Conservation (phyloP, 2,329 filamentous ascomycete genomes). For the Arthrobotrys entomopaga region DNA sequence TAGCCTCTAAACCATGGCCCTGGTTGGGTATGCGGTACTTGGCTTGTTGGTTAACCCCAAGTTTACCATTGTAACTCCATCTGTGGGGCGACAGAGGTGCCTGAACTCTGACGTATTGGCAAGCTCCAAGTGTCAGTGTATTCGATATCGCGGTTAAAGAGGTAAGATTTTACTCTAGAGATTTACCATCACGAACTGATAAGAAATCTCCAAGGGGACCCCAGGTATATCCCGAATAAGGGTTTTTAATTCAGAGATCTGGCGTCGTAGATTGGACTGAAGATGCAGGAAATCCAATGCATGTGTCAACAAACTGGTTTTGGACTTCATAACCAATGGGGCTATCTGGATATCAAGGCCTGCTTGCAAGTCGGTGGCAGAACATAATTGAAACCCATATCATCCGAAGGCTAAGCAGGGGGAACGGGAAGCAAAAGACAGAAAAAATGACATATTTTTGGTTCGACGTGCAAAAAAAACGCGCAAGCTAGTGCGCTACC, state of each 20-base stretch:
- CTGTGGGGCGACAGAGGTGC: conserved; percentile 50
- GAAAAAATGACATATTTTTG: conserved; percentile 40
- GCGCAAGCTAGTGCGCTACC: conserved; percentile 48
- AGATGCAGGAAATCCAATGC: conserved; percentile 49
- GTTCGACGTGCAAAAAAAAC: conserved; percentile 38
- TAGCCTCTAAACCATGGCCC: conserved; percentile 22
- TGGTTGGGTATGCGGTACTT: conserved; percentile 30
- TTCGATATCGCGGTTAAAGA: conserved; percentile 52
- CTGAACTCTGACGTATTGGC: conserved; percentile 33
- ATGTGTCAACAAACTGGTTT: conserved; percentile 50
- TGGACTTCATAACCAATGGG: conserved; percentile 28
- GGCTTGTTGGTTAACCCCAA: conserved; percentile 49
- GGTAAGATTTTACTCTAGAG: conserved; percentile 46
- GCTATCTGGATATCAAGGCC: conserved; percentile 34
- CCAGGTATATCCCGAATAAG: conserved; percentile 42
- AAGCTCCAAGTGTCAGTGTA: conserved; percentile 26
- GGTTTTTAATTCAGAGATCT: conserved; percentile 44
- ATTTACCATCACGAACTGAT: conserved; percentile 52
- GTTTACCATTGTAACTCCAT: conserved; percentile 50
- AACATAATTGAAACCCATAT: conserved; percentile 47
- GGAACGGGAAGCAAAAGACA: conserved; percentile 33
- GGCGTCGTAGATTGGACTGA: conserved; percentile 39
- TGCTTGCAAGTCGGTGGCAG: conserved; percentile 32
- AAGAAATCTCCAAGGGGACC: conserved; percentile 22
- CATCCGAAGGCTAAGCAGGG: conserved; percentile 52